Conservation (phyloP, 2,329 filamentous ascomycete species). For the Mollisiaceae sp. region DNA sequence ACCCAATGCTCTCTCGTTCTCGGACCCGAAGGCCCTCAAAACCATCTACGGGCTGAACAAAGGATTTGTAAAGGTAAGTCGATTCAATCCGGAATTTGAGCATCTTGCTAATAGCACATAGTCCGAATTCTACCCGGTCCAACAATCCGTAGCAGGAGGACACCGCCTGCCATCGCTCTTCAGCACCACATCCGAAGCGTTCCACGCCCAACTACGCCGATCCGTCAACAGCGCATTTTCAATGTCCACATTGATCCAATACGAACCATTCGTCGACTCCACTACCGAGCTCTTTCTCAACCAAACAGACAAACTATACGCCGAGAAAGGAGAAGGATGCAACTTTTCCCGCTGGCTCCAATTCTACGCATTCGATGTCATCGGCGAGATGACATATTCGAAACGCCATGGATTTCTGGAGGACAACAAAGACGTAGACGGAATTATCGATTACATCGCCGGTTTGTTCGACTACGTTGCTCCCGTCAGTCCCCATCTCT, state of each 20-base stretch:
- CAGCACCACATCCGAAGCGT: conserved; percentile 75
- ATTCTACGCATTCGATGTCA: conserved; percentile 83
- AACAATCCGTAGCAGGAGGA: conserved; percentile 74
- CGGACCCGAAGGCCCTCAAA: conserved; percentile 74
- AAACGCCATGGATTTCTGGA: conserved; percentile 79
- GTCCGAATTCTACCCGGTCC: conserved; percentile 83
- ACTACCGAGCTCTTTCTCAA: conserved; percentile 73
- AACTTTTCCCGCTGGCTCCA: conserved; percentile 77
- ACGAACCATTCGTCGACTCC: conserved; percentile 80
- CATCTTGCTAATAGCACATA: conserved; percentile 41
- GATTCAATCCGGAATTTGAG: background rate
- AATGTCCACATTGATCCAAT: conserved; percentile 78
- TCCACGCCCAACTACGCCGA: conserved; percentile 75
- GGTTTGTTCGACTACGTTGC: conserved; percentile 73
- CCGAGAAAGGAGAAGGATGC: conserved; percentile 49
- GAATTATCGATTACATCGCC: conserved; percentile 69
- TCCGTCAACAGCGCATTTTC: conserved; percentile 79
- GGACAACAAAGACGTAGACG: conserved; percentile 74
- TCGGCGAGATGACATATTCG: conserved; percentile 77
- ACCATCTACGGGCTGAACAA: conserved; percentile 83
- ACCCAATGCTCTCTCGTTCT: conserved; percentile 75
- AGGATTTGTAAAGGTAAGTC: conserved; percentile 73
- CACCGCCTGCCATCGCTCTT: conserved; percentile 74
- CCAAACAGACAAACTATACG: conserved; percentile 62
- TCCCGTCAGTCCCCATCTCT: conserved; percentile 55